A percentile compares a stretch with the other conserved stretches of the same genome.
These are phyloP conservation scores for Fistulifera solaris DNA, from an alignment of 108 stramenopile species.

Conservation along the genomic window DNA sequence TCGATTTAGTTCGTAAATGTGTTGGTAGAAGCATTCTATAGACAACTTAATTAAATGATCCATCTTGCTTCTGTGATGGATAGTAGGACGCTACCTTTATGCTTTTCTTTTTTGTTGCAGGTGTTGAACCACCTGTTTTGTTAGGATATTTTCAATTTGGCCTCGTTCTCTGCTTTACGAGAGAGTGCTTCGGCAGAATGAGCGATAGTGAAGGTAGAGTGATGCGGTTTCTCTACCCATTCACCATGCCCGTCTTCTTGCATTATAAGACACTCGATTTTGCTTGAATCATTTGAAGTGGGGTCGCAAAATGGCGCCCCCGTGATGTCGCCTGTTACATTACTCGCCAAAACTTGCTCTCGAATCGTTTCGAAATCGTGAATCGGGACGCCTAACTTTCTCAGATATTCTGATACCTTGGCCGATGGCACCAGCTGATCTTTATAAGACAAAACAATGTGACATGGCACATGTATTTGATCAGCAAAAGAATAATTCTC, in stretches of 20 bases:
- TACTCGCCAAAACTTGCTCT: slow-evolving; percentile 26
- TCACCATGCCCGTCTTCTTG: slow-evolving; percentile 56
- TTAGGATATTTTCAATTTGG: not conserved
- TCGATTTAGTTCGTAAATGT: too few relatives aligned
- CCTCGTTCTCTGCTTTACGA: slow-evolving; percentile 4
- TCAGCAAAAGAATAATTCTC: slow-evolving; percentile 71
- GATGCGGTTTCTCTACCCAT: slow-evolving; percentile 29
- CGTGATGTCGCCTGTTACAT: slow-evolving; percentile 29
- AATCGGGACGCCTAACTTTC: slow-evolving; percentile 43
- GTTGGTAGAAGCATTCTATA: too few relatives aligned
- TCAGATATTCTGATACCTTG: slow-evolving; percentile 54
- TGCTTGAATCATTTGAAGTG: too few relatives aligned
- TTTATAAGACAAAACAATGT: slow-evolving; percentile 63
- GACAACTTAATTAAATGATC: too few relatives aligned
- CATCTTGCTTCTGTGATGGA: too few relatives aligned
- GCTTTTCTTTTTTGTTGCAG: not conserved
- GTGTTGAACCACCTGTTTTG: not conserved
- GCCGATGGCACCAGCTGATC: slow-evolving; percentile 72
- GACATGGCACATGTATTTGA: slow-evolving; percentile 61
- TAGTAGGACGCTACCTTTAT: too few relatives aligned
- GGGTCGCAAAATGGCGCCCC: too few relatives aligned
- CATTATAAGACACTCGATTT: slow-evolving; percentile 20
- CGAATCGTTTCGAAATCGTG: slow-evolving; percentile 26
- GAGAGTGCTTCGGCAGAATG: slow-evolving; percentile 25
- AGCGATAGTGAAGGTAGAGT: slow-evolving; percentile 14